phyloP scores from a whole-genome alignment of 768 basidiomycete genomes.

The Clitopilus passeckerianus region DNA sequence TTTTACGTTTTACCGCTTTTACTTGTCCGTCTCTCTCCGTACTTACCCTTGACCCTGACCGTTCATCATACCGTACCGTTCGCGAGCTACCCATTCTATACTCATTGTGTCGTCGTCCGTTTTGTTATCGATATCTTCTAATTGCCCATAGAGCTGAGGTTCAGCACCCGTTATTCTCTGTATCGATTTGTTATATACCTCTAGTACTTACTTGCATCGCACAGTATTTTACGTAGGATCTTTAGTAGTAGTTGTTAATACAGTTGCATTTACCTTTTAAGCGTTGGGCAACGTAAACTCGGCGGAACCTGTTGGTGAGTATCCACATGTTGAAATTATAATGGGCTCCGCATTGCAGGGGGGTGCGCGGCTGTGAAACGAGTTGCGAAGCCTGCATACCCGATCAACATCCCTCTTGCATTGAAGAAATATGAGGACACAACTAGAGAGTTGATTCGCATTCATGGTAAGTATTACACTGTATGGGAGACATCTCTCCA shows the following conservation, averaged over 20 bases:
- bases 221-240: constrained; percentile 9
- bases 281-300: not conserved
- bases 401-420: not conserved
- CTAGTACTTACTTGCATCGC: constrained; percentile 7
- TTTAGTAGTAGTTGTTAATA: not conserved
- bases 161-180: constrained; percentile 13
- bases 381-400: not conserved
- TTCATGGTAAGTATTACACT: not conserved
- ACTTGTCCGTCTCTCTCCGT: constrained; percentile 17
- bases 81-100: not conserved
- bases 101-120: constrained; percentile 1
- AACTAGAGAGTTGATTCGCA: no score
- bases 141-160: constrained; percentile 15
- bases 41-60: constrained; percentile 6
- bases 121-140: constrained; percentile 14
- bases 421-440: no score
- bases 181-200: constrained; percentile 13
- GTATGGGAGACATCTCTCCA: no score
- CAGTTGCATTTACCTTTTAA: not conserved
- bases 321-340: not conserved
- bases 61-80: constrained; percentile 6
- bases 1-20: constrained; percentile 15
- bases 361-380: not conserved
- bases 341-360: not conserved
- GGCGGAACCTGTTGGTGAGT: not conserved